phyloP scores from a whole-genome alignment of 2,329 filamentous ascomycete genomes.

The Juglanconis juglandina region DNA sequence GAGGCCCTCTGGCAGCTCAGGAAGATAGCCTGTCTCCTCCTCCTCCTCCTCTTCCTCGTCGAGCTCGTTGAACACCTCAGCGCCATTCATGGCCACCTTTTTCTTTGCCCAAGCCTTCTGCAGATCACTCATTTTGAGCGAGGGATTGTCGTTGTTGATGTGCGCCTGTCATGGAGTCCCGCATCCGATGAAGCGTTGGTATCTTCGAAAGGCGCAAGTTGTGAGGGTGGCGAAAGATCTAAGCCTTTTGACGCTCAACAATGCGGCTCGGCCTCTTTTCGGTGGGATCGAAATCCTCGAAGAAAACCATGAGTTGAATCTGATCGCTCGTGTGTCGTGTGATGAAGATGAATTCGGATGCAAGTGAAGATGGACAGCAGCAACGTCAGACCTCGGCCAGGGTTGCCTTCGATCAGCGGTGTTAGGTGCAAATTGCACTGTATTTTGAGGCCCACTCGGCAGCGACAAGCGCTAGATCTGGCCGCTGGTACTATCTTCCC shows the following conservation, averaged over 20 bases:
- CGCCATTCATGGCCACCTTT: slow-evolving; percentile 60
- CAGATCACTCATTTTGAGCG: slow-evolving; percentile 68
- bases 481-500: background rate
- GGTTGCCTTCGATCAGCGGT: background rate
- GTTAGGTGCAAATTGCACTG: background rate
- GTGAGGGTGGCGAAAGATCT: background rate
- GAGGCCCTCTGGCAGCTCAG: slow-evolving; percentile 43
- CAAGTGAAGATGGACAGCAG: background rate
- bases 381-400: background rate
- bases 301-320: too few species aligned
- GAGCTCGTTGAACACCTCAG: slow-evolving; percentile 47
- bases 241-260: background rate
- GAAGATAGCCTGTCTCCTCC: slow-evolving; percentile 33
- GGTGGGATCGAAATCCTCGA: background rate
- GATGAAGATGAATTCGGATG: background rate
- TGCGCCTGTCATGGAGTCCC: background rate
- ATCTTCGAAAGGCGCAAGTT: background rate
- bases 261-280: background rate
- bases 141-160: background rate
- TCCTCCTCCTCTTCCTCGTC: slow-evolving; percentile 46
- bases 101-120: slow-evolving; percentile 76
- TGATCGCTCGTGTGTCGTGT: background rate
- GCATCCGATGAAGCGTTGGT: background rate
- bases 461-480: background rate
- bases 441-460: background rate